Evolutionary conservation across 2,329 filamentous ascomycete genomes (phyloP), one percentile per base, ranked within the genome.

Genomic region (Tricladium varicosporioides): DNA sequence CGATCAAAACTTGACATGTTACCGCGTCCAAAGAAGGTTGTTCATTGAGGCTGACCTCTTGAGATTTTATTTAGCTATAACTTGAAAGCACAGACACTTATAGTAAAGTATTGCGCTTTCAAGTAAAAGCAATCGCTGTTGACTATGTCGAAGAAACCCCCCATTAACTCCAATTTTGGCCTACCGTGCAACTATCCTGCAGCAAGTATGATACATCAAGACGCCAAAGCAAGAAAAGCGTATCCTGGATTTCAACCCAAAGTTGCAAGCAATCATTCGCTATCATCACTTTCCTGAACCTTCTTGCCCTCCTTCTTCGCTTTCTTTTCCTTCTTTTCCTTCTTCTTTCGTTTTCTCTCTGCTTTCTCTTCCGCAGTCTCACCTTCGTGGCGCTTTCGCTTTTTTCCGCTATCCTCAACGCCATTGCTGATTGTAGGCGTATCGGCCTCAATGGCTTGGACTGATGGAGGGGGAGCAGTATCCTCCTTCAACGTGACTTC

Each of bases 341-440:
- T 79, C 63, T 75, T 75, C 67, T 78, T 78, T 67, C 77, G 75
- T 59, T 76, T 80, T 68, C 80, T 74, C 60, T 74, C 73, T 43
- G 76, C 76, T 69, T 82, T 84, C 75, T 81, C 85, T 70, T 90
- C 86, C 22, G 85, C 75, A 14, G 85, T 87, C 76, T 91, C 87
- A 68, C 88, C 87, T 36, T 91, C 87, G 72, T 90, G 87, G 81
- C 92, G 86, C 78, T 90, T 89, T 68, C 87, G 84, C 80, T 90
- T 94, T 81, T 83, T 88, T 51, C 85, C 82, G 66, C 83, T 80
- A 51, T 83, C 80, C 54, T 80, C 80, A 69, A 79, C 73, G 66
- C 75, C 74, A 43, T 72, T 69, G 60, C 80, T 81, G 71, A 81
- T 80, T 67, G 76, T 76, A 43, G 78, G 76, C 48, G 75, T 76